phyloP scores from a whole-genome alignment of 768 basidiomycete species.

The Dioszegia crocea region DNA sequence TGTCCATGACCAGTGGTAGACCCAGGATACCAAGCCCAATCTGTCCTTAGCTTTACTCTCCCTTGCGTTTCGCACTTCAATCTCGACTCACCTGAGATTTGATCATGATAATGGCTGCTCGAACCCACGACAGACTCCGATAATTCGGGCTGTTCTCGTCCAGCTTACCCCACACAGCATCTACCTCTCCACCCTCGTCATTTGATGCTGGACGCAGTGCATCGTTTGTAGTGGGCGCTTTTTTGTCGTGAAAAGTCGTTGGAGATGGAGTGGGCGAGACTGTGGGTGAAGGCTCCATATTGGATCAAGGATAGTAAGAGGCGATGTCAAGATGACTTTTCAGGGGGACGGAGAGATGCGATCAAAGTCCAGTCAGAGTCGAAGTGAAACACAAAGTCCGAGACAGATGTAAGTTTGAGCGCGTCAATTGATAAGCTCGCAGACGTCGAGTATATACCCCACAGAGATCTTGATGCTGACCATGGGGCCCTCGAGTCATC shows the following conservation, averaged over 20 bases:
- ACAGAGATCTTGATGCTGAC: no score
- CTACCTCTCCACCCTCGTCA: constrained; percentile 13
- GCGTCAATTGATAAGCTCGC: no score
- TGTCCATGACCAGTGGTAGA: constrained; percentile 13
- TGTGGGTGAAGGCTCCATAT: not conserved
- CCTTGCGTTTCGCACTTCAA: not conserved
- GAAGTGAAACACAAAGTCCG: no score
- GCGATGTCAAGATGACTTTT: no score
- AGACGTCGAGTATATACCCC: no score
- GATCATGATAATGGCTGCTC: constrained; percentile 26
- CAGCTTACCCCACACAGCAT: constrained; percentile 31
- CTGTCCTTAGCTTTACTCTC: constrained; percentile 22
- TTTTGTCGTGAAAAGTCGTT: not conserved
- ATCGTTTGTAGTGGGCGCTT: not conserved
- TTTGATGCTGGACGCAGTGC: not conserved
- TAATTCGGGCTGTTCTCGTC: constrained; percentile 28
- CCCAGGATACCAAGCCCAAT: constrained; percentile 35
- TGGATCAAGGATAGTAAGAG: no score
- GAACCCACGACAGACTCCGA: constrained; percentile 23
- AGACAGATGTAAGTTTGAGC: no score
- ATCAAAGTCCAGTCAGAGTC: no score
- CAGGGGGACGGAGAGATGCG: no score
- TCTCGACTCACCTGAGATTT: constrained; percentile 17
- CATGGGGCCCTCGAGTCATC: no score
- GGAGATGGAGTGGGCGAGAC: not conserved